These are phyloP conservation scores for Salix udensis DNA, from an alignment of 345 rosid species.

Conservation along the genomic window DNA sequence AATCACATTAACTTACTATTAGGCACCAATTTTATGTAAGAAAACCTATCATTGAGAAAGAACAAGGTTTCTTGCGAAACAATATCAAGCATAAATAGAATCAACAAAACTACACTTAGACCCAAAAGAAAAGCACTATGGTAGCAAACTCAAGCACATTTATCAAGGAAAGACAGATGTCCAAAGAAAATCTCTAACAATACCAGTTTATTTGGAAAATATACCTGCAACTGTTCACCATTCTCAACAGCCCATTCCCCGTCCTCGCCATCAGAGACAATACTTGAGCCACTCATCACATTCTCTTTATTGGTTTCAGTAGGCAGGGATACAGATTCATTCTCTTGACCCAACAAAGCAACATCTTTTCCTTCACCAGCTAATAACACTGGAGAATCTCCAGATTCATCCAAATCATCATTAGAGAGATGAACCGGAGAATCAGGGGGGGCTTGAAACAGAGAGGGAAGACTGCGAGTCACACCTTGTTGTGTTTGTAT, in stretches of 20 bases:
- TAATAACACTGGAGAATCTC: constrained; percentile 50
- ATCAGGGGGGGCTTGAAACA: constrained; percentile 82
- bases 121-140: neutral
- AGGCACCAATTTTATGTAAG: neutral
- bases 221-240: constrained; percentile 57
- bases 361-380: constrained; percentile 46
- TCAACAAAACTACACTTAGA: neutral
- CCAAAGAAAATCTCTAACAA: neutral
- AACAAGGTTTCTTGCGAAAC: neutral
- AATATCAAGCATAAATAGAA: neutral
- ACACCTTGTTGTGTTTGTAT: constrained; percentile 50
- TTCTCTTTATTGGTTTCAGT: constrained; percentile 44
- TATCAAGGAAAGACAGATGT: neutral
- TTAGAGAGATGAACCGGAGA: constrained; percentile 90
- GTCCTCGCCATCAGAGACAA: constrained; percentile 67
- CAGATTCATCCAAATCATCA: constrained; percentile 90
- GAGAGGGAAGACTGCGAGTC: constrained; percentile 95
- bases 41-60: neutral
- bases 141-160: neutral
- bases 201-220: neutral
- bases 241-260: constrained; percentile 81
- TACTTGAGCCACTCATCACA: constrained; percentile 42
- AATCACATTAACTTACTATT: neutral
- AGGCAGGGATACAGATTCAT: constrained; percentile 36
- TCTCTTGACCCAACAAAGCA: constrained; percentile 31